Conservation (phyloP, 2,329 filamentous ascomycete species). For the Teratosphaeria destructans region DNA sequence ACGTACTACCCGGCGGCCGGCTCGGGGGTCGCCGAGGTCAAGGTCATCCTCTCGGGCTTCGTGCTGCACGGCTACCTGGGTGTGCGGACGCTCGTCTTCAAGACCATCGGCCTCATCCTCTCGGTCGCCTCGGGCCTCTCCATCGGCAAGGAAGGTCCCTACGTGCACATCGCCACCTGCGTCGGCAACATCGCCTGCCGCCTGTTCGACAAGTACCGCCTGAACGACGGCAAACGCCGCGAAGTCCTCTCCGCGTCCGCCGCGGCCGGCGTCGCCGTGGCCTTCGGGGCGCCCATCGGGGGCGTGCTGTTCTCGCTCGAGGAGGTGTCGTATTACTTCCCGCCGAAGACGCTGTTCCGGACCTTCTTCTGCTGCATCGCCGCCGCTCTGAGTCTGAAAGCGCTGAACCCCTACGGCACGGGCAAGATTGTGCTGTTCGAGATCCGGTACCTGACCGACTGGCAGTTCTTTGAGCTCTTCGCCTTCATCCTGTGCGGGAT, state of each 20-base stretch:
- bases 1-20: constrained; percentile 93
- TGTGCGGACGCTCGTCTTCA: constrained; percentile 74
- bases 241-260: constrained; percentile 90
- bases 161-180: constrained; percentile 93
- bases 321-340: constrained; percentile 95
- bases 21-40: constrained; percentile 92
- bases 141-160: constrained; percentile 88
- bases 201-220: constrained; percentile 86
- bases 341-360: constrained; percentile 89
- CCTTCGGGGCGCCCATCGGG: constrained; percentile 82
- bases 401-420: constrained; percentile 90
- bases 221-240: constrained; percentile 86
- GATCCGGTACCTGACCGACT: constrained; percentile 80
- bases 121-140: constrained; percentile 89
- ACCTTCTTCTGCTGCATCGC: constrained; percentile 97
- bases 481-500: constrained; percentile 80
- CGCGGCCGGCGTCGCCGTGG: constrained; percentile 83
- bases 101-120: constrained; percentile 70
- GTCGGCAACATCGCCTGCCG: constrained; percentile 92
- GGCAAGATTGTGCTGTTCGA: constrained; percentile 95
- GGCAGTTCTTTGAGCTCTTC: constrained; percentile 84
- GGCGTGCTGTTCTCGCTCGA: constrained; percentile 89
- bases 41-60: constrained; percentile 95
- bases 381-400: constrained; percentile 83
- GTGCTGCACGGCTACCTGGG: constrained; percentile 93